Base-by-base conservation (phyloP, 768 basidiomycete species). In the Psilocybe cubensis region DNA sequence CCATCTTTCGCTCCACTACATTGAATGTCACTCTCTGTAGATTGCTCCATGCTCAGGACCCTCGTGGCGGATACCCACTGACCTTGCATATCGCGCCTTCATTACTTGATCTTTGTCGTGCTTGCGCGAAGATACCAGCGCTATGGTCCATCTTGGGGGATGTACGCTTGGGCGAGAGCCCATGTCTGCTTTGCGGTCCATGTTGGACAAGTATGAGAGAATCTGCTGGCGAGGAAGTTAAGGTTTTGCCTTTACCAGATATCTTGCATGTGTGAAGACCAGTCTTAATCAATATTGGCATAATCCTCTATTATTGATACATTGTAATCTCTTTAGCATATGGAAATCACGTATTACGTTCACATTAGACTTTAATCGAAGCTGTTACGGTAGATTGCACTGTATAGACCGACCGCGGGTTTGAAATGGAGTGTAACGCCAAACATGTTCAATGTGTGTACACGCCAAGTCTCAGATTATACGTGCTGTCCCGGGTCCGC, bases 121-220 rank as follows among this genome's bases (percentile, higher is more conserved):
- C 79, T 17, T 94, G 92, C 64, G 68, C 74, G 46, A 90, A 83
- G 69, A 83, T 87, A 2, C 89, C 91, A 2, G 91, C 92, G 0
- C 76, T 82, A 2, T 79, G 82, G 66, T 83, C 89, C 2, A 70
- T 94, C 31, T 76, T 84, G 14, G 87, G 87, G 11, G 92, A 94
- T 72, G 72, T 85, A 3, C 79, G 92, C 40, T 72, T 94, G 5
- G 89, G 88, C 9, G 90, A 94, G 68, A 91, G 84, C 64, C 92
- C 91, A 18, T 91, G 86, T 66, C 56, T 89, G 14, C 66, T 94
- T 50, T 94, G 92, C 67, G 78, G 67, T 4, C 81, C 84, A 3
- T 94, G 92, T 68, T 92, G 91, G 91, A 75, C 74, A 58, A 77
- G 72, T 56, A 85, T 92, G 83, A 91, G 91, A 11, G 70, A 73